Conservation (phyloP, 2,329 filamentous ascomycete genomes). For the Epichloe uncinata region DNA sequence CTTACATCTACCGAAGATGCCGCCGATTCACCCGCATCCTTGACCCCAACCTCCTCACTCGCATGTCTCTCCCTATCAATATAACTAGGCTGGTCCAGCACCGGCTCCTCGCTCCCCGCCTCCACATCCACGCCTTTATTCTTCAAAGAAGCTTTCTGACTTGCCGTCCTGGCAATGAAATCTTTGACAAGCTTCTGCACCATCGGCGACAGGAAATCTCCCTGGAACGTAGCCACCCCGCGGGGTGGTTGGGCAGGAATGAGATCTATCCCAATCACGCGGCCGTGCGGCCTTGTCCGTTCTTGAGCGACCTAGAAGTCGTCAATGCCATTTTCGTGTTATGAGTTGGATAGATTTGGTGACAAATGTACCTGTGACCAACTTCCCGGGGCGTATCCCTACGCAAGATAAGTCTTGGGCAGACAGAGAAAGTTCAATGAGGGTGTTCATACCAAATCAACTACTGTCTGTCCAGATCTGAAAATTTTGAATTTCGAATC, state of each 20-base stretch:
- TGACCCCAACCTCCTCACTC: slow-evolving; percentile 12
- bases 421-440: neutral
- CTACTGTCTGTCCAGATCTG: slow-evolving; percentile 65
- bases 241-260: slow-evolving; percentile 83
- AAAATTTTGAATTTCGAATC: slow-evolving; percentile 74
- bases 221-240: slow-evolving; percentile 90
- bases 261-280: slow-evolving; percentile 83
- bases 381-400: slow-evolving; percentile 66
- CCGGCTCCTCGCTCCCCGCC: slow-evolving; percentile 11
- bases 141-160: slow-evolving; percentile 6
- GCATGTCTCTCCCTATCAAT: slow-evolving; percentile 48
- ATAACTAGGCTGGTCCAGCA: slow-evolving; percentile 40
- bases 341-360: neutral
- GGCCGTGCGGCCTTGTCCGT: slow-evolving; percentile 60
- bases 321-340: neutral
- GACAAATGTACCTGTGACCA: slow-evolving; percentile 48
- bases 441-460: slow-evolving; percentile 58
- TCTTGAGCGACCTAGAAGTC: slow-evolving; percentile 59
- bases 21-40: slow-evolving; percentile 13
- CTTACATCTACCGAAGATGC: slow-evolving; percentile 49
- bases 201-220: slow-evolving; percentile 67
- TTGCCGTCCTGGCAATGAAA: slow-evolving; percentile 52
- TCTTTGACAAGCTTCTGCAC: slow-evolving; percentile 67
- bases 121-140: slow-evolving; percentile 3
- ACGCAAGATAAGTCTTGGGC: neutral